A percentile compares a stretch with the other conserved stretches of the same genome.
phyloP scores from a whole-genome alignment of 345 rosid genomes.

The Citrus medica region DNA sequence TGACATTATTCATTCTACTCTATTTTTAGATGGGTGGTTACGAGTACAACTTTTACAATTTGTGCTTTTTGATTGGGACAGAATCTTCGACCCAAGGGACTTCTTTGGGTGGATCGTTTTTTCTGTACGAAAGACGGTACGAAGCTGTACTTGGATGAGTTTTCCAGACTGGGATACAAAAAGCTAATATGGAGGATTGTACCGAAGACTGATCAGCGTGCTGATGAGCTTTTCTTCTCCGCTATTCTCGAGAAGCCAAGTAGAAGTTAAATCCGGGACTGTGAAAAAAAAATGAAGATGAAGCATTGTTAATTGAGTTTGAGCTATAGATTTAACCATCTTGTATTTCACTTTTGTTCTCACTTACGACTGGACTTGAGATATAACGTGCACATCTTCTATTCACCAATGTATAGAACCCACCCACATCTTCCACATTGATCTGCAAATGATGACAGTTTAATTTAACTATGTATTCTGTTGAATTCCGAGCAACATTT shows the following conservation, averaged over 20 bases:
- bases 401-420: background rate
- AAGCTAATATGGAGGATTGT: slow-evolving; percentile 45
- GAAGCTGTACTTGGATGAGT: slow-evolving; percentile 40
- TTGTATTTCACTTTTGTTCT: background rate
- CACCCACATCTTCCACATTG: background rate
- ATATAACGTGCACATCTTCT: background rate
- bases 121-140: slow-evolving; percentile 42
- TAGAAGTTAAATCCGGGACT: slow-evolving; percentile 16
- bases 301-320: background rate
- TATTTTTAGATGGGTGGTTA: slow-evolving; percentile 55
- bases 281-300: background rate
- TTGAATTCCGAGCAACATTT: background rate
- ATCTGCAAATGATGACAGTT: too few species aligned
- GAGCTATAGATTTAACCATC: background rate
- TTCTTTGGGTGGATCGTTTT: slow-evolving; percentile 58
- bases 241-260: slow-evolving; percentile 56
- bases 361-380: background rate
- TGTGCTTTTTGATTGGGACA: slow-evolving; percentile 48
- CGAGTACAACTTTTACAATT: slow-evolving; percentile 42
- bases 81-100: slow-evolving; percentile 44
- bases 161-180: slow-evolving; percentile 38
- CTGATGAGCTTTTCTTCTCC: slow-evolving; percentile 47
- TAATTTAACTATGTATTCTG: too few species aligned
- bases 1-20: slow-evolving; percentile 45
- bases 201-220: slow-evolving; percentile 43